Evolutionary conservation across 169 alveolate species (phyloP), one percentile per base, ranked within the genome.

Genomic region (Miamiensis avidus): DNA sequence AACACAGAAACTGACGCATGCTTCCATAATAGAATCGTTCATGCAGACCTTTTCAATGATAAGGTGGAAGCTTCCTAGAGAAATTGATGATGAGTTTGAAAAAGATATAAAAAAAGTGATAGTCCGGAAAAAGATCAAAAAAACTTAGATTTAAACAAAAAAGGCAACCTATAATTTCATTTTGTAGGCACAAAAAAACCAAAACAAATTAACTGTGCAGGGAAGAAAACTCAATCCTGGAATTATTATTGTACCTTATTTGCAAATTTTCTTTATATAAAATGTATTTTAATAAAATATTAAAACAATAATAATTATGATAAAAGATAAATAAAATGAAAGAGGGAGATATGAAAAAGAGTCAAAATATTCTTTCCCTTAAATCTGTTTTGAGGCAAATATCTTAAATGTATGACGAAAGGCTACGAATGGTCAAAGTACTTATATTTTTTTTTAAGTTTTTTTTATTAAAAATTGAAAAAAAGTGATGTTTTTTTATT

Each of bases 61-160:
- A 0, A 79, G 65, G n/a, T 79, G 84, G 84, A 79, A 79, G 65
- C 76, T 79, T 28, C 84, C 84, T 0, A 79, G 64, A 79, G 84
- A 79, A 27, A 34, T 79, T 31, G 84, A 79, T 26, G 64, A 30
- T 0, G 27, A 79, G 31, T 79, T 79, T 65, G 84, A 79, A 64
- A 79, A 64, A 28, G 84, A 79, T 1, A 65, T 79, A 20, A 33
- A 34, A 49, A 79, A 79, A n/a, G n/a, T n/a, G n/a, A 34, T 65
- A 49, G 29, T 29, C 30, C 34, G 76, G 64, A 79, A 64, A 29
- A 20, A 28, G 27, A 29, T 11, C 69, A 49, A 16, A 31, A 76
- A 64, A 65, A 34, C 64, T 34, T 49, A 79, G 29, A 34, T 79
- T n/a, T 28, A n/a, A n/a, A 49, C n/a, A n/a, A 79, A 79, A 79